These are phyloP conservation scores for Cyclanthera cordifolia DNA, from an alignment of 306 rosid species.

Conservation along the genomic window DNA sequence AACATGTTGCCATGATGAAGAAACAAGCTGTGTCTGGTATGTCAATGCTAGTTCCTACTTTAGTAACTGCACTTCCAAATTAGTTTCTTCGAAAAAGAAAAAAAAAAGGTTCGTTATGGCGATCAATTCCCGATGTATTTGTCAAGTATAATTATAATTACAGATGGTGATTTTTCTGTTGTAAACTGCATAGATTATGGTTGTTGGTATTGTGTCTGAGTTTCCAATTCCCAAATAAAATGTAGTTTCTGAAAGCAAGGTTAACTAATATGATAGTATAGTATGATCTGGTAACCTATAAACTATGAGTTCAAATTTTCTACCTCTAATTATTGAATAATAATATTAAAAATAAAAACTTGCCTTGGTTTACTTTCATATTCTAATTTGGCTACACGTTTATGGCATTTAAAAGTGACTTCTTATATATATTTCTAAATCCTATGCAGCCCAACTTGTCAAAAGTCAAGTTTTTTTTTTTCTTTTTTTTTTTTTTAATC, in stretches of 20 bases:
- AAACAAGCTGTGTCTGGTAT: constrained; percentile 20
- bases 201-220: background rate
- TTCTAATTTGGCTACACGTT: constrained; percentile 6
- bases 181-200: background rate
- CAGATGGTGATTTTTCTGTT: constrained; percentile 4
- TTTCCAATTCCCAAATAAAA: background rate
- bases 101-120: too few relatives aligned
- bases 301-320: too few relatives aligned
- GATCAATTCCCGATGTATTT: background rate
- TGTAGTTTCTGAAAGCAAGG: background rate
- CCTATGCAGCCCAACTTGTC: background rate
- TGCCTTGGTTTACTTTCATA: background rate
- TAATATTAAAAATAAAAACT: too few relatives aligned
- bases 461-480: too few relatives aligned
- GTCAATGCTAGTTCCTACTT: background rate
- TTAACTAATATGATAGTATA: too few relatives aligned
- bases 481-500: background rate
- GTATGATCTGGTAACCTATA: too few relatives aligned
- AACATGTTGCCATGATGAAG: constrained; percentile 43
- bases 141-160: constrained; percentile 2
- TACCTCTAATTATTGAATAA: too few relatives aligned
- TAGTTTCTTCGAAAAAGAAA: background rate
- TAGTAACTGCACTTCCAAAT: constrained; percentile 8
- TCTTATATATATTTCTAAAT: too few relatives aligned
- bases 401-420: background rate